Conservation (phyloP, 495 filamentous ascomycete genomes). For the Xylona heveae region DNA sequence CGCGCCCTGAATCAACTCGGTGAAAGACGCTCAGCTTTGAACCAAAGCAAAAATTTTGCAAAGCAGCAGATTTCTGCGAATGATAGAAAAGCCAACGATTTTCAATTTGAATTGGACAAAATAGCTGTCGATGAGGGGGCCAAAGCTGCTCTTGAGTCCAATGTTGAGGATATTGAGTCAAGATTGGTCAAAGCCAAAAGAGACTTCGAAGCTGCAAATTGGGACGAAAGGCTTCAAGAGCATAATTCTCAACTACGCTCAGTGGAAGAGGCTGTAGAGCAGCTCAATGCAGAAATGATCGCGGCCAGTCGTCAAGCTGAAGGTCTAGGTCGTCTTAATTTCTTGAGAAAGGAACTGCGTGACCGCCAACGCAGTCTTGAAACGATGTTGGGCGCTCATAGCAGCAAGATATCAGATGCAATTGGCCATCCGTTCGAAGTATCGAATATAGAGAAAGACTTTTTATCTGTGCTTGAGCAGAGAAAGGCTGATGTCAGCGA, state of each 20-base stretch:
- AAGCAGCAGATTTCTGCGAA: constrained; percentile 45
- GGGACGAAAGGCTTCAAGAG: constrained; percentile 44
- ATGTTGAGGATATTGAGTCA: constrained; percentile 43
- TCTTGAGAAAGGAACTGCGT: constrained; percentile 53
- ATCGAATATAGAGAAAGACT: constrained; percentile 46
- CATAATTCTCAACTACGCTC: constrained; percentile 37
- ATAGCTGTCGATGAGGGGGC: constrained; percentile 70
- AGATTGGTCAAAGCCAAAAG: constrained; percentile 38
- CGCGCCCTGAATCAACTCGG: constrained; percentile 44
- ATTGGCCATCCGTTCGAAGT: constrained; percentile 45
- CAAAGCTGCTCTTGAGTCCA: constrained; percentile 50
- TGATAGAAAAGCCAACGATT: constrained; percentile 37
- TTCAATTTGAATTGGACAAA: constrained; percentile 41
- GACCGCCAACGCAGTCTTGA: constrained; percentile 48
- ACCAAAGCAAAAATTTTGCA: constrained; percentile 46
- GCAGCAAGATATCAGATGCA: constrained; percentile 37
- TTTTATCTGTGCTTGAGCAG: constrained; percentile 38
- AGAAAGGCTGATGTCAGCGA: constrained; percentile 31
- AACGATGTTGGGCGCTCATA: constrained; percentile 56
- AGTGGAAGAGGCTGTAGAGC: constrained; percentile 45
- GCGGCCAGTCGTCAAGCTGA: constrained; percentile 58
- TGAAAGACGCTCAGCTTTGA: constrained; percentile 40
- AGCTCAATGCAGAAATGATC: constrained; percentile 51
- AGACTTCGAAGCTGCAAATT: constrained; percentile 34
- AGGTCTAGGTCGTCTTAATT: constrained; percentile 58